Percentiles rank a stretch among this genome's conserved stretches.
Conservation (phyloP, 129 eudicot genomes). For the Ambrosia trifida region DNA sequence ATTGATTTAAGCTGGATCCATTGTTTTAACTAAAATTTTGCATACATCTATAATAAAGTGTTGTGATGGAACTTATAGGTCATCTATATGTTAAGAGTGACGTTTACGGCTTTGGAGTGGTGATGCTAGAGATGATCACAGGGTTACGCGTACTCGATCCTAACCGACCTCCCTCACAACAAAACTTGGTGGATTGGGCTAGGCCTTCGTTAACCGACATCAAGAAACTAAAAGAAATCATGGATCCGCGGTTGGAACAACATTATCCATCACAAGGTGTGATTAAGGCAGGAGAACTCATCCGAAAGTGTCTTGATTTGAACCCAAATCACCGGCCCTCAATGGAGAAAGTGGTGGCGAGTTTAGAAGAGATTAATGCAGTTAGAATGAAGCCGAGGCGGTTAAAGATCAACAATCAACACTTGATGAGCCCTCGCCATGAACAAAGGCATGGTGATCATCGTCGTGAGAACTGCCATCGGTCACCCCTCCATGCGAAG, state of each 20-base stretch:
- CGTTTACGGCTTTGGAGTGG: conserved; percentile 50
- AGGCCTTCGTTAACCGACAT: conserved; percentile 37
- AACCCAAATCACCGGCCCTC: not conserved
- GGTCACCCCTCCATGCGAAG: not conserved
- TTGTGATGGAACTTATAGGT: conserved; percentile 2
- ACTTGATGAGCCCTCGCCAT: not conserved
- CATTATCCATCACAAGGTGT: conserved; percentile 6
- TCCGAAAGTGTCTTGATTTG: not conserved
- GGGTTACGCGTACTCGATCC: conserved; percentile 51
- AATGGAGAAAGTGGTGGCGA: conserved; percentile 6
- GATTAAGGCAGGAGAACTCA: not conserved
- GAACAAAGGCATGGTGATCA: not conserved
- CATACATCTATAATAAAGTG: not conserved
- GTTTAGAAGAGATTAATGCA: not conserved
- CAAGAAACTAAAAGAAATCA: conserved; percentile 36
- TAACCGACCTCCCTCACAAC: conserved; percentile 45
- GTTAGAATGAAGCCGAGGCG: not conserved
- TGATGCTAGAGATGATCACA: conserved; percentile 55
- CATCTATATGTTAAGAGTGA: conserved; percentile 67
- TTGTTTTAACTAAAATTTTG: not conserved
- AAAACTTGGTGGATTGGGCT: conserved; percentile 60
- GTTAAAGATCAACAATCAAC: not conserved
- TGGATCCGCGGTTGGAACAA: not conserved
- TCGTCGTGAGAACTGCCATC: not conserved
- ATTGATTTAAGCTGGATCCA: no score